phyloP scores from a whole-genome alignment of 2,329 filamentous ascomycete species.

The Fusarium abutilonis region DNA sequence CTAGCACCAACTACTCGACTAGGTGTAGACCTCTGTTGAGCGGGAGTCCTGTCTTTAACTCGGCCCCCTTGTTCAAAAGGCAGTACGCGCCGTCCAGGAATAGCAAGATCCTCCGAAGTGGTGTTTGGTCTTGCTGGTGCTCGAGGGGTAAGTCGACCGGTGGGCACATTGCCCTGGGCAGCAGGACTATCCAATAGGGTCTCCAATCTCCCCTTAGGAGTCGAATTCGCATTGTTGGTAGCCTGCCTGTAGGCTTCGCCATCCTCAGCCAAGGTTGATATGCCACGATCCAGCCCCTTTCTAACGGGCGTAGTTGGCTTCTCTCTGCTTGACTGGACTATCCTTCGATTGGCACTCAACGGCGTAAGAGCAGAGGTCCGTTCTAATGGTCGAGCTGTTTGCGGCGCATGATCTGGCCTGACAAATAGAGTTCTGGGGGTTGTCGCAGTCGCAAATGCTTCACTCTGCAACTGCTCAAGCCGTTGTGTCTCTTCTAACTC shows the following conservation, averaged over 20 bases:
- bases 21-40: conserved; percentile 15
- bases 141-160: conserved; percentile 43
- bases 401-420: conserved; percentile 29
- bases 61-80: conserved; percentile 48
- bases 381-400: conserved; percentile 32
- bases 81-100: conserved; percentile 55
- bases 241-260: conserved; percentile 49
- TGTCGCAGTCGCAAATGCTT: conserved; percentile 14
- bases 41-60: conserved; percentile 22
- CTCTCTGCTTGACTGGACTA: conserved; percentile 35
- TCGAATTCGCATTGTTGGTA: conserved; percentile 13
- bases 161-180: conserved; percentile 35
- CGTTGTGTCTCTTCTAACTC: conserved; percentile 34
- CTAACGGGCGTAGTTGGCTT: conserved; percentile 35
- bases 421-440: conserved; percentile 38
- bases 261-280: conserved; percentile 61
- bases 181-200: conserved; percentile 49
- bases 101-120: conserved; percentile 42
- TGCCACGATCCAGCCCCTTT: conserved; percentile 48
- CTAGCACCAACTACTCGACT: conserved; percentile 10
- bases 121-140: conserved; percentile 28
- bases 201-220: conserved; percentile 47
- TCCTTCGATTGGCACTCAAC: conserved; percentile 50
- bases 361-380: conserved; percentile 51
- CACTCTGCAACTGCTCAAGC: conserved; percentile 14